phyloP scores from a whole-genome alignment of 2,329 filamentous ascomycete species.

The Scytalidium sp. region DNA sequence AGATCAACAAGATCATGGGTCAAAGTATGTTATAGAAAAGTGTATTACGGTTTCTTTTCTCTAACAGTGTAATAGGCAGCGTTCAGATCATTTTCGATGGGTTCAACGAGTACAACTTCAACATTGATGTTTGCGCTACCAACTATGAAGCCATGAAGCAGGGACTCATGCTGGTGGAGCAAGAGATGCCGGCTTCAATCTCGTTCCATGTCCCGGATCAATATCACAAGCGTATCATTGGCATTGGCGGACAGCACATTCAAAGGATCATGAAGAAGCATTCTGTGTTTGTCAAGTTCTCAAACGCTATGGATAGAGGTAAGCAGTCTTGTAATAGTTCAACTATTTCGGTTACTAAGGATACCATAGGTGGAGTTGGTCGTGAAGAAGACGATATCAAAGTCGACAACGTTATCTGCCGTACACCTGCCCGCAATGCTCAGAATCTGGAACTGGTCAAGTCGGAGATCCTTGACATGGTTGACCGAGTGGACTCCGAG shows the following conservation, averaged over 20 bases:
- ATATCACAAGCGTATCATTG: slow-evolving; percentile 99
- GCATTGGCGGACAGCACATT: slow-evolving; percentile 96
- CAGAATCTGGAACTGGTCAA: slow-evolving; percentile 97
- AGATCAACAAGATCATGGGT: slow-evolving; percentile 99
- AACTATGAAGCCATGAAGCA: slow-evolving; percentile 94
- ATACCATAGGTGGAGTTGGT: slow-evolving; percentile 58
- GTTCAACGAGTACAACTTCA: slow-evolving; percentile 99
- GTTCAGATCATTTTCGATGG: slow-evolving; percentile 99
- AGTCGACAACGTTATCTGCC: slow-evolving; percentile 98
- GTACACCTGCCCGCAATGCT: slow-evolving; percentile 93
- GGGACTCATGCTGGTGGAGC: slow-evolving; percentile 87
- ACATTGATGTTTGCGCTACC: slow-evolving; percentile 92
- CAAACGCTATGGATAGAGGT: slow-evolving; percentile 95
- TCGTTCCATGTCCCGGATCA: slow-evolving; percentile 99
- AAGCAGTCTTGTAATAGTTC: background rate
- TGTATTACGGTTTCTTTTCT: background rate
- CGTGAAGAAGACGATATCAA: slow-evolving; percentile 98
- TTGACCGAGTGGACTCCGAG: slow-evolving; percentile 82
- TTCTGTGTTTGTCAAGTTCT: slow-evolving; percentile 99
- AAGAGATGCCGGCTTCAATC: slow-evolving; percentile 98
- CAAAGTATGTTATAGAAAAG: slow-evolving; percentile 61
- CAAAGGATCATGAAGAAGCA: slow-evolving; percentile 99
- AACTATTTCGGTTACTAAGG: background rate
- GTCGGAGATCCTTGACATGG: slow-evolving; percentile 99
- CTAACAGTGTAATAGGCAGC: slow-evolving; percentile 54